Base-by-base conservation (phyloP, 1,139 yeast species). In the Pneumocystis canis region DNA sequence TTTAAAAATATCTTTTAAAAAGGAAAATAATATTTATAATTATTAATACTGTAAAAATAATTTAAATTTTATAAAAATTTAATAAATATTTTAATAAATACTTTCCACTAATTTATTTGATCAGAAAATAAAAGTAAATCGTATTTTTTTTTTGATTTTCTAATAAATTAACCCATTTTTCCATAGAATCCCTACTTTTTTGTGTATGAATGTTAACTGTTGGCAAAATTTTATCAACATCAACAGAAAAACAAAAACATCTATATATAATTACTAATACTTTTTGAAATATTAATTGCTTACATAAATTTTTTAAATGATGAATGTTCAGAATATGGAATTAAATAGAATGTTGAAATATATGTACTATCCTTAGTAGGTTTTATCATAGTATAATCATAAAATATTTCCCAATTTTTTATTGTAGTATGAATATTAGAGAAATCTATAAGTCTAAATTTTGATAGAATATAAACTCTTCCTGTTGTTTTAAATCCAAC, bases 261-360 rank as follows among this genome's bases (percentile, higher is more conserved):
- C 84, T 78, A 61, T 92, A 77, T 70, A 92, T n/a, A n/a, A n/a
- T 97, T 59, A 87, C 76, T 70, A 84, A 90, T 25, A 35, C 14
- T 39, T 56, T 35, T 6, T 39, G 14, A 20, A 18, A 35, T 39
- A 30, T 35, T 20, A 30, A 35, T 25, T 57, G 11, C 41, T 57
- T 20, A 57, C 41, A 35, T 39, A 35, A 35, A 30, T 57, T 39
- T 37, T 35, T 47, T 47, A 25, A 39, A 57, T 62, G 95, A 87
- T 16, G 96, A 89, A 74, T 92, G 98, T 71, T 92, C 98, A 69
- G 95, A 85, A 70, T 92, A 92, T 0, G 97, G 97, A 0, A 90
- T 79, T 41, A 82, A 65, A 54, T 65, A 69, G 25, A 65, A 63
- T 60, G 65, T 63, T n/a, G 63, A 63, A 37, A 60, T 58, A 37